Percentiles rank a stretch among this genome's conserved stretches.
Conservation (phyloP, 108 stramenopile genomes). For the Nitzschia putrida region DNA sequence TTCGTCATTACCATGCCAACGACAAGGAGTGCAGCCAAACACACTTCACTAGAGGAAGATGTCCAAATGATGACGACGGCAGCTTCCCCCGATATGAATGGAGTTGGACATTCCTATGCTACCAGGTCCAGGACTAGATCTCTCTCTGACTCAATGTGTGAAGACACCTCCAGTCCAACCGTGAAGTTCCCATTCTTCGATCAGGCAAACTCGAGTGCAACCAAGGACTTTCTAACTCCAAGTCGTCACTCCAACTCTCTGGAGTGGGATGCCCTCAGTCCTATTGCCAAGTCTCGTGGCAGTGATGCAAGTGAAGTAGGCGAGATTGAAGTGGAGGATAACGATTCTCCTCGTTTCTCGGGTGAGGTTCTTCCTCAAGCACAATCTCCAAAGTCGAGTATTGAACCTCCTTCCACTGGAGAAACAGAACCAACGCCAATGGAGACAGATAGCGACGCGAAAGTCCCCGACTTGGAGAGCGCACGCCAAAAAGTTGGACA, state of each 20-base stretch:
- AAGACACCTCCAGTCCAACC: not conserved
- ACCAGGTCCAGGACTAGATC: not conserved
- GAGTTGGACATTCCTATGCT: not conserved
- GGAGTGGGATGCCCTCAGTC: slow-evolving; percentile 26
- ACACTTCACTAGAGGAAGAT: not conserved
- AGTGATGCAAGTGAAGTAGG: slow-evolving; percentile 14
- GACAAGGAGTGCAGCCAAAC: slow-evolving; percentile 9
- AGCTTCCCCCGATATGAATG: no score
- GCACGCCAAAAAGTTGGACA: slow-evolving; percentile 37
- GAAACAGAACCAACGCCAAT: no score
- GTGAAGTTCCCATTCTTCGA: slow-evolving; percentile 26
- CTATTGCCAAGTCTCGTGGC: slow-evolving; percentile 23
- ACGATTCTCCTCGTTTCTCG: no score
- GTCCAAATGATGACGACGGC: no score
- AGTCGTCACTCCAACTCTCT: not conserved
- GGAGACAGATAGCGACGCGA: no score
- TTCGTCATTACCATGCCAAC: slow-evolving; percentile 2
- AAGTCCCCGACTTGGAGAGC: slow-evolving; percentile 12
- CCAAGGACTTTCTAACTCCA: no score
- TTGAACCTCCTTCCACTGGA: no score
- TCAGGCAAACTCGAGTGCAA: not conserved
- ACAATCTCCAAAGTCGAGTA: no score
- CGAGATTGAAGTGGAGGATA: no score
- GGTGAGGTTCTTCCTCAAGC: no score
- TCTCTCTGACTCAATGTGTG: not conserved